Evolutionary conservation across 306 rosid genomes (phyloP).

Genomic region (Casuarina cunninghamiana): DNA sequence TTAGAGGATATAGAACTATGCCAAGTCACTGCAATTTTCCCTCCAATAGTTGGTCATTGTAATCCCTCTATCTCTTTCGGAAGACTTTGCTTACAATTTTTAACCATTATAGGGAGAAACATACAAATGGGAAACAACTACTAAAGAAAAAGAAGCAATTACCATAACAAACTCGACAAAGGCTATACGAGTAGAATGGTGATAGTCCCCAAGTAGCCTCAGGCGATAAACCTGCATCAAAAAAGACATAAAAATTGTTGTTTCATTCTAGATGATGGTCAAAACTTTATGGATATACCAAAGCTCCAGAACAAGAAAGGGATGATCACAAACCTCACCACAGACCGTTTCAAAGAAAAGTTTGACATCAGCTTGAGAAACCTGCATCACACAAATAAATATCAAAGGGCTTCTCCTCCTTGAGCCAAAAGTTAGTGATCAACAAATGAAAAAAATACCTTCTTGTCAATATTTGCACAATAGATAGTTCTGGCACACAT

Average conservation of each 20-base stretch:
- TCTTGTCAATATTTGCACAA: conserved; percentile 97
- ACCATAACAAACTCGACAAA: conserved; percentile 91
- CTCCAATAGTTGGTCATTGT: background rate
- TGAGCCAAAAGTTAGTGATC: background rate
- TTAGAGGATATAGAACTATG: background rate
- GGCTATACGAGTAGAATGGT: conserved; percentile 94
- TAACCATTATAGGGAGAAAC: background rate
- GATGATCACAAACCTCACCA: conserved; percentile 78
- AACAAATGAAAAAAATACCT: conserved; percentile 47
- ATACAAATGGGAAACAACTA: background rate
- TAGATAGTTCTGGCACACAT: conserved; percentile 98
- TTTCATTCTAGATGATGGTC: background rate
- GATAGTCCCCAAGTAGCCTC: conserved; percentile 97
- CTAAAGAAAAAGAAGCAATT: conserved; percentile 23
- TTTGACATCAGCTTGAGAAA: conserved; percentile 92
- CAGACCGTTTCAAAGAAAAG: conserved; percentile 88
- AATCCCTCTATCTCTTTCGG: background rate
- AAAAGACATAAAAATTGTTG: background rate
- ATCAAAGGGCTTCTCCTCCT: background rate
- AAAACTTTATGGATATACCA: conserved; percentile 17
- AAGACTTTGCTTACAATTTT: background rate
- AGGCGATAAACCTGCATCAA: conserved; percentile 73
- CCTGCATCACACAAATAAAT: conserved; percentile 44
- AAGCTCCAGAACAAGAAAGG: background rate
- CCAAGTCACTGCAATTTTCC: background rate